These are phyloP conservation scores for Ehretia macrophylla DNA, from an alignment of 257 asterid genomes.

Conservation along the genomic window DNA sequence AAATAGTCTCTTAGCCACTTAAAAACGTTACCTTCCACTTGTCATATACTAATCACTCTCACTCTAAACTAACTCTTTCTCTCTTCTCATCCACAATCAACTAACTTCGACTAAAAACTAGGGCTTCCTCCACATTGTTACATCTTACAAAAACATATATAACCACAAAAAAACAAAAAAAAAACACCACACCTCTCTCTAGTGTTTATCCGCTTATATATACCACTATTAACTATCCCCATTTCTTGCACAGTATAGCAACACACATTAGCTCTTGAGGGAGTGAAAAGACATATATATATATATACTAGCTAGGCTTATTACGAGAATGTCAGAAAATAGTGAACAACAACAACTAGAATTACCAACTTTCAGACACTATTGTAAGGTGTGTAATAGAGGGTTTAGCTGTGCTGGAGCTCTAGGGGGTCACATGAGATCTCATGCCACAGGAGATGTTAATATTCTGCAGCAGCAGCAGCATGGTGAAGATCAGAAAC, in stretches of 20 bases:
- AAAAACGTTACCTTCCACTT: conserved; percentile 23
- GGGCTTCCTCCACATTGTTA: conserved; percentile 47
- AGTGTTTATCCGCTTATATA: conserved; percentile 20
- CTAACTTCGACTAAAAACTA: conserved; percentile 49
- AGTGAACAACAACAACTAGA: background rate
- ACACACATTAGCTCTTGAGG: no score
- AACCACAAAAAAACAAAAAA: background rate
- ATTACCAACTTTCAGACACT: conserved; percentile 24
- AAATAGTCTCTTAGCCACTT: conserved; percentile 37
- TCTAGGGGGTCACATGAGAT: conserved; percentile 61
- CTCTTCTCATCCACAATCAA: conserved; percentile 49
- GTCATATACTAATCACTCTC: conserved; percentile 25
- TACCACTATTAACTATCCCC: conserved; percentile 18
- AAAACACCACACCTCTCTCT: conserved; percentile 19
- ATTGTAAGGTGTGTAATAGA: conserved; percentile 39
- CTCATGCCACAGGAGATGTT: conserved; percentile 40
- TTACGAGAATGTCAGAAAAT: conserved; percentile 3
- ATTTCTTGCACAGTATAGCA: conserved; percentile 1
- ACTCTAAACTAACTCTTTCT: conserved; percentile 16
- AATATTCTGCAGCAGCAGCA: background rate
- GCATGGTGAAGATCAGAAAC: conserved; percentile 15
- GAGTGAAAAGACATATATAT: no score
- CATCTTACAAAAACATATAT: conserved; percentile 19
- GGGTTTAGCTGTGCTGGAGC: conserved; percentile 51
- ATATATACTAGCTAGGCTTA: no score